Percentiles rank a stretch among this genome's conserved stretches.
phyloP scores from a whole-genome alignment of 1,284 basidiomycete species.

The Ceratobasidium sp. region DNA sequence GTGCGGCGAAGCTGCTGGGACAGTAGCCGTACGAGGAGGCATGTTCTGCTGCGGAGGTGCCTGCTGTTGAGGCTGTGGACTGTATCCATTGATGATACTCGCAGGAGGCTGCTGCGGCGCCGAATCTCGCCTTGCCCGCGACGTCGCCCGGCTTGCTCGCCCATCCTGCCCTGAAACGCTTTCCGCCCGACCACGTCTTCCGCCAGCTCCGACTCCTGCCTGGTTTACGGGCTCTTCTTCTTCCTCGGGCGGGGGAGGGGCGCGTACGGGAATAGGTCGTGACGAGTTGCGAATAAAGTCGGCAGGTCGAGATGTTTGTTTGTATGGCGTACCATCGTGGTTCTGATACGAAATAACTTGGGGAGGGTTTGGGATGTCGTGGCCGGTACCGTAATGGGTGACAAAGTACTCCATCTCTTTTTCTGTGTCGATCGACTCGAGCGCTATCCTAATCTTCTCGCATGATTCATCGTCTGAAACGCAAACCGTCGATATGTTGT shows the following conservation, averaged over 20 bases:
- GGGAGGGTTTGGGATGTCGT: constrained; percentile 85
- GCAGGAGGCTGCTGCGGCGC: constrained; percentile 18
- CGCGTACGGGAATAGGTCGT: constrained; percentile 59
- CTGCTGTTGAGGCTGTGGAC: constrained; percentile 22
- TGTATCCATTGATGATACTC: constrained; percentile 10
- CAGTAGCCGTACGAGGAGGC: constrained; percentile 32
- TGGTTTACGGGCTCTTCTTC: constrained; percentile 60
- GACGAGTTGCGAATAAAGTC: constrained; percentile 71
- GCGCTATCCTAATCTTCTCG: constrained; percentile 83
- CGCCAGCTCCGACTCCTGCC: constrained; percentile 65
- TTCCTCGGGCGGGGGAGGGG: constrained; percentile 52
- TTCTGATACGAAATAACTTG: constrained; percentile 82
- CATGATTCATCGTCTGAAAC: constrained; percentile 98
- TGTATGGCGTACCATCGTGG: constrained; percentile 69
- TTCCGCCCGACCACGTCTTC: constrained; percentile 39
- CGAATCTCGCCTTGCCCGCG: constrained; percentile 36
- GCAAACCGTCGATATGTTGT: constrained; percentile 94
- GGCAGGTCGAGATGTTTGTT: constrained; percentile 68
- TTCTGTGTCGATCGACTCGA: constrained; percentile 86
- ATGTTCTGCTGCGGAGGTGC: constrained; percentile 41
- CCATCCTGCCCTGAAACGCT: constrained; percentile 35
- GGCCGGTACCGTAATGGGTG: constrained; percentile 85
- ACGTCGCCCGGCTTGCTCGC: constrained; percentile 30
- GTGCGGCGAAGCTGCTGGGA: constrained; percentile 11
- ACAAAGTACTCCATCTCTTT: constrained; percentile 90